These are phyloP conservation scores for Gracilaria vermiculophylla DNA, from an alignment of 23 red algal species.

Conservation along the genomic window DNA sequence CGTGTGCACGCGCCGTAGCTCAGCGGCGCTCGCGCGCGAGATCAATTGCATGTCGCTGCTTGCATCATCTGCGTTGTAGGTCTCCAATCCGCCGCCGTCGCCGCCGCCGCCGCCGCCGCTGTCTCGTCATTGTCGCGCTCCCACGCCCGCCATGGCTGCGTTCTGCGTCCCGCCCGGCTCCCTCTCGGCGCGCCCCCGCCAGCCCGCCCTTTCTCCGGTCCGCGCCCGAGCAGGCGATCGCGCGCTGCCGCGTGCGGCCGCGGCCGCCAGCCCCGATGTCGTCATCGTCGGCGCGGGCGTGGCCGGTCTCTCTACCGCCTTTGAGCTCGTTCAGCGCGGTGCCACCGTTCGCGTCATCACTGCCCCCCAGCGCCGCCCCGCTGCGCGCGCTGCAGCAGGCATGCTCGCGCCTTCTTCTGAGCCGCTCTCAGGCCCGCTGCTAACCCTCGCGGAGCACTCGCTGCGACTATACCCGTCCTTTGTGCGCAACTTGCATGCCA, in stretches of 20 bases:
- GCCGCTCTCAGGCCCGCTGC: constrained; percentile 31
- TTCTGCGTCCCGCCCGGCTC: not conserved
- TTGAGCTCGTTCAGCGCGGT: constrained; percentile 71
- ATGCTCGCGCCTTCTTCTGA: constrained; percentile 93
- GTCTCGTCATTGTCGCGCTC: not conserved
- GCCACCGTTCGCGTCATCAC: constrained; percentile 67
- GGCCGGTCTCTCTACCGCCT: constrained; percentile 79
- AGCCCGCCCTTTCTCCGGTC: not conserved
- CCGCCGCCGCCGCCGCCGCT: not conserved
- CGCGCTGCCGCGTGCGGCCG: not conserved
- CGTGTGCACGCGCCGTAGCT: too few species aligned
- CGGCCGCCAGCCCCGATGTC: constrained; percentile 37
- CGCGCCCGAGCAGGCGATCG: not conserved
- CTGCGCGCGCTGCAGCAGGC: constrained; percentile 84
- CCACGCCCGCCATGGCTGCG: constrained; percentile 5
- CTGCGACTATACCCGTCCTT: constrained; percentile 70
- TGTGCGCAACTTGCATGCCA: constrained; percentile 19
- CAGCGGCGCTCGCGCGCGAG: too few species aligned
- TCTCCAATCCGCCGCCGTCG: not conserved
- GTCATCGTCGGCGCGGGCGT: constrained; percentile 86
- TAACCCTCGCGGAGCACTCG: constrained; percentile 38
- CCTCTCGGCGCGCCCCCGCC: not conserved
- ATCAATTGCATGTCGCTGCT: too few species aligned
- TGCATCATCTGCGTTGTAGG: too few species aligned
- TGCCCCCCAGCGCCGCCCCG: not conserved